Evolutionary conservation across 2,329 filamentous ascomycete genomes (phyloP).

Genomic region (Microcyclospora tardicrescens): DNA sequence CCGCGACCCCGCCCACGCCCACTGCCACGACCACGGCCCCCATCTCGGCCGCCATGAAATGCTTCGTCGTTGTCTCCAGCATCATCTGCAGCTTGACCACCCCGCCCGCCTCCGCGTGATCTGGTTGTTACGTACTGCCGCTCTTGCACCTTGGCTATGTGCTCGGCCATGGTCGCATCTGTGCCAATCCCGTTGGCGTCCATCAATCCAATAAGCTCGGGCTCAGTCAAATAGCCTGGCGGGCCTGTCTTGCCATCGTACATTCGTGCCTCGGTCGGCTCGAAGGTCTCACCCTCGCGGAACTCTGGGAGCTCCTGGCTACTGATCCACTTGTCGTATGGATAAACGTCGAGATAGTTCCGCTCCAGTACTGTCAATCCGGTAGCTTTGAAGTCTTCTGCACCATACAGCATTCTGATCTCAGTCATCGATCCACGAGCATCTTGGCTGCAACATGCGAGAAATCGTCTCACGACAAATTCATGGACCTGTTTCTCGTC

Average conservation of each 20-base stretch:
- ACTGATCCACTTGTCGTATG: constrained; percentile 93
- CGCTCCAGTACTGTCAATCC: constrained; percentile 74
- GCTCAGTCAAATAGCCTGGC: constrained; percentile 82
- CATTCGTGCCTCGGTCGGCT: constrained; percentile 79
- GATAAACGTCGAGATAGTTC: constrained; percentile 91
- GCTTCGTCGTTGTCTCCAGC: background rate
- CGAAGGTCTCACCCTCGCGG: constrained; percentile 64
- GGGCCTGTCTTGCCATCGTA: constrained; percentile 79
- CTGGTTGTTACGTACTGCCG: constrained; percentile 69
- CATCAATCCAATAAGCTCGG: constrained; percentile 91
- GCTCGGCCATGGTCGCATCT: constrained; percentile 97
- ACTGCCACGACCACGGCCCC: constrained; percentile 19
- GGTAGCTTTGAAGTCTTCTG: constrained; percentile 68
- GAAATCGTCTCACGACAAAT: constrained; percentile 79
- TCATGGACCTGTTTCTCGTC: constrained; percentile 68
- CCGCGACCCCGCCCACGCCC: constrained; percentile 28
- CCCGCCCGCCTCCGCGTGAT: constrained; percentile 23
- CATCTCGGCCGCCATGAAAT: constrained; percentile 20
- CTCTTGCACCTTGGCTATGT: constrained; percentile 90
- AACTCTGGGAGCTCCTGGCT: constrained; percentile 72
- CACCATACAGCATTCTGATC: constrained; percentile 70
- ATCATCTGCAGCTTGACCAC: constrained; percentile 17
- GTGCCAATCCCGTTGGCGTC: constrained; percentile 97
- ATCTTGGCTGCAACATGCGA: constrained; percentile 92
- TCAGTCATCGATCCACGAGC: constrained; percentile 77